Percentiles rank a stretch among this genome's conserved stretches.
Evolutionary conservation across 768 basidiomycete genomes (phyloP).

Genomic region (Filobasidium floriforme): DNA sequence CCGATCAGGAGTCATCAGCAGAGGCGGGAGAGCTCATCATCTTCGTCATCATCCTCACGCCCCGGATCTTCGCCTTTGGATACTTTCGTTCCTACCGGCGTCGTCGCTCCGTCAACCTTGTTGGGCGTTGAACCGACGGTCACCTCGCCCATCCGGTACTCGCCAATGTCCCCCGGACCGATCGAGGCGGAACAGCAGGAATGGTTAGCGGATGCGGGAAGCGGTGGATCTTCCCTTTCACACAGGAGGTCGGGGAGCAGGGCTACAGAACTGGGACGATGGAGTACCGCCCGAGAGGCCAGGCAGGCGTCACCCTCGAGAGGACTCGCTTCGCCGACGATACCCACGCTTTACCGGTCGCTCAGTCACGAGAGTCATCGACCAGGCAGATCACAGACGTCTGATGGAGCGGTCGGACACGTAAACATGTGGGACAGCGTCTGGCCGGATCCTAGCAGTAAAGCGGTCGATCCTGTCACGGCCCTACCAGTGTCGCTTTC

Average conservation of each 20-base stretch:
- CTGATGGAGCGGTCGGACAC: not conserved
- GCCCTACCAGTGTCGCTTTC: not conserved
- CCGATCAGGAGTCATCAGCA: not conserved
- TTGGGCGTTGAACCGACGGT: not conserved
- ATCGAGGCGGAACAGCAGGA: not conserved
- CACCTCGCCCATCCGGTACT: conserved; percentile 3
- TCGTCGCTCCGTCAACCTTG: not conserved
- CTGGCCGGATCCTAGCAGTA: not conserved
- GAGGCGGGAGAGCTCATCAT: not conserved
- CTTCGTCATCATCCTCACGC: not conserved
- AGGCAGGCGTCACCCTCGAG: not conserved
- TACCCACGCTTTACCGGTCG: not conserved
- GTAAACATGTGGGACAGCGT: conserved; percentile 4
- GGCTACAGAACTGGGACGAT: not conserved
- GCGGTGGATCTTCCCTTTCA: not conserved
- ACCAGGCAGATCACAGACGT: not conserved
- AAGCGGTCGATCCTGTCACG: conserved; percentile 7
- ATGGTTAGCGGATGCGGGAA: not conserved
- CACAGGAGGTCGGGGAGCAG: not conserved
- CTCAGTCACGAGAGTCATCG: conserved; percentile 1
- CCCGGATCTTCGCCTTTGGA: not conserved
- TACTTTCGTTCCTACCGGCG: not conserved
- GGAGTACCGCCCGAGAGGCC: not conserved
- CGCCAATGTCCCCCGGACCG: not conserved
- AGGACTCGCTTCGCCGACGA: not conserved